Conservation (phyloP, 257 asterid genomes). For the Penstemon barbatus region DNA sequence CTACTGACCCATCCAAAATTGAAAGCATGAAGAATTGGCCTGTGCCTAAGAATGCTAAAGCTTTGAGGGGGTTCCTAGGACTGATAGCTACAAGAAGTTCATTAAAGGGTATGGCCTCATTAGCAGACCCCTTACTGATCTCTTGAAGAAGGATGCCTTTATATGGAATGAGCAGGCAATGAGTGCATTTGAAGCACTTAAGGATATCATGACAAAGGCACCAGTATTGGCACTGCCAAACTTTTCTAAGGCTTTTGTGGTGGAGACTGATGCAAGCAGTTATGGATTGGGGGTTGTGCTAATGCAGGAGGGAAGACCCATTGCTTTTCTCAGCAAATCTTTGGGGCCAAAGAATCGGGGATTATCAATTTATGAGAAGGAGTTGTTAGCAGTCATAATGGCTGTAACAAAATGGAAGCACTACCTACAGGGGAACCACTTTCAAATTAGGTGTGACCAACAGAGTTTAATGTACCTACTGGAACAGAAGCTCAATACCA, state of each 20-base stretch:
- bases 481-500: not conserved
- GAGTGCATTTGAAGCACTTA: not conserved
- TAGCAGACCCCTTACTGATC: not conserved
- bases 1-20: not conserved
- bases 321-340: too few relatives aligned
- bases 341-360: not conserved
- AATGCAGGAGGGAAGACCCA: not conserved
- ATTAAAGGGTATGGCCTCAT: not conserved
- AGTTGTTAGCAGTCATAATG: not conserved
- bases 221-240: not conserved
- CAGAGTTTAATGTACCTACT: not conserved
- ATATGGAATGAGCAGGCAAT: not conserved
- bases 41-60: not conserved
- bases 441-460: not conserved
- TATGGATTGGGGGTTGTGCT: not conserved
- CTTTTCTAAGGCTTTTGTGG: not conserved
- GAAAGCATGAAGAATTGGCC: not conserved
- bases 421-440: not conserved
- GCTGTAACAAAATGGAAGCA: not conserved
- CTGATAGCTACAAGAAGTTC: not conserved
- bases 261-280: not conserved
- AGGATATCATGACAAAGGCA: too few relatives aligned
- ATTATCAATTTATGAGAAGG: not conserved
- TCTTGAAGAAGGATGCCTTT: not conserved
- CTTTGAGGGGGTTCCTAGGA: not conserved